phyloP scores from a whole-genome alignment of 2,329 filamentous ascomycete species.

The Cadophora sp. region DNA sequence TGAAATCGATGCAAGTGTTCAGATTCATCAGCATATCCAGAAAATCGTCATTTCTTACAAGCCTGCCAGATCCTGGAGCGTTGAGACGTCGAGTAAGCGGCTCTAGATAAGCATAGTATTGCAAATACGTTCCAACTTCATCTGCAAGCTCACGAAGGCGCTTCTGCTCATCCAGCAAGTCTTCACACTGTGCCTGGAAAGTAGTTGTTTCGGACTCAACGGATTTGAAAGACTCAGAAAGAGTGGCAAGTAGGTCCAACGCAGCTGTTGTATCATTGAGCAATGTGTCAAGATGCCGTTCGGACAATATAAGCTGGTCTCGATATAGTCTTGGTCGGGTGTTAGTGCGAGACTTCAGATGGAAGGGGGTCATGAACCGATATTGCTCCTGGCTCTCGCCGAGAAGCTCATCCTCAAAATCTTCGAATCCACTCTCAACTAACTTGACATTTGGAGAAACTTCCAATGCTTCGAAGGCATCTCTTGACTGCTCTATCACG shows the following conservation, averaged over 20 bases:
- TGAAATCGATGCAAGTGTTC: conserved; percentile 91
- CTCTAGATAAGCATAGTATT: conserved; percentile 94
- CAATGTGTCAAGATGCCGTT: conserved; percentile 81
- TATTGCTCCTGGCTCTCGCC: conserved; percentile 88
- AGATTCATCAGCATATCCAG: conserved; percentile 86
- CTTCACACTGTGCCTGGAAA: conserved; percentile 92
- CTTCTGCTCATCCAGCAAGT: conserved; percentile 81
- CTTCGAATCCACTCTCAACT: conserved; percentile 50
- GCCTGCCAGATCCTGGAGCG: conserved; percentile 84
- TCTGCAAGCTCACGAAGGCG: conserved; percentile 81
- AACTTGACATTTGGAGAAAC: not conserved
- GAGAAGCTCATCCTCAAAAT: conserved; percentile 71
- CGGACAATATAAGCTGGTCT: conserved; percentile 81
- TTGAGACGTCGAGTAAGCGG: conserved; percentile 89
- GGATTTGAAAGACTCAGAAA: conserved; percentile 85
- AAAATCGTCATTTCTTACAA: conserved; percentile 86
- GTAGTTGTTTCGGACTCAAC: conserved; percentile 92
- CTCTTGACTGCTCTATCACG: conserved; percentile 36
- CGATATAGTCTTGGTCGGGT: conserved; percentile 67
- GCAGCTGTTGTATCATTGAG: conserved; percentile 79
- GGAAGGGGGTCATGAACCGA: conserved; percentile 60
- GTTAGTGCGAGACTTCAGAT: conserved; percentile 20
- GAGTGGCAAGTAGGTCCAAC: conserved; percentile 74
- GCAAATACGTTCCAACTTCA: conserved; percentile 86
- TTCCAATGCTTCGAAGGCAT: conserved; percentile 33